Percentiles rank a stretch among this genome's conserved stretches.
These are phyloP conservation scores for Ganoderma resinaceum DNA, from an alignment of 1,284 basidiomycete genomes.

Conservation along the genomic window DNA sequence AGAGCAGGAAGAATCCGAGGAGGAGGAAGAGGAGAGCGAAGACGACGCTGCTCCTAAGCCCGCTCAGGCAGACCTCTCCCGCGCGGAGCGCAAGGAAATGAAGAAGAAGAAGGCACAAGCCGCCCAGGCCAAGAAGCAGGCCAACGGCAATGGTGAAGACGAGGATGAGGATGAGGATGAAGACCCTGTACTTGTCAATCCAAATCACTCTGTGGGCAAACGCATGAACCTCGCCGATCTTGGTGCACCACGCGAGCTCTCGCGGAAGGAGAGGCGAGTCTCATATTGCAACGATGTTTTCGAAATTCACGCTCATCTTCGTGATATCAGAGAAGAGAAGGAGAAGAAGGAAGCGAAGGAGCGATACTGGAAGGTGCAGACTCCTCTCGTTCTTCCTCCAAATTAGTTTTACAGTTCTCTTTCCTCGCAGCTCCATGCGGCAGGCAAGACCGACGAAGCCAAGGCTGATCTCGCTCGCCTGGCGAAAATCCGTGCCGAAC, in stretches of 20 bases:
- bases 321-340: constrained; percentile 74
- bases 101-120: constrained; percentile 36
- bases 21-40: constrained; percentile 6
- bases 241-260: constrained; percentile 36
- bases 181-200: constrained; percentile 40
- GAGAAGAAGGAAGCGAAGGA: constrained; percentile 91
- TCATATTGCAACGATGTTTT: not conserved
- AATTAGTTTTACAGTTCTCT: not conserved
- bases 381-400: not conserved
- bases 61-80: constrained; percentile 4
- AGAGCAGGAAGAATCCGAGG: constrained; percentile 8
- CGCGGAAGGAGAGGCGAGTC: constrained; percentile 38
- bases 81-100: constrained; percentile 15
- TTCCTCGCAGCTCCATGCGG: constrained; percentile 62
- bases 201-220: constrained; percentile 41
- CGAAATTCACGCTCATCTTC: not conserved
- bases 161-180: constrained; percentile 38
- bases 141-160: constrained; percentile 32
- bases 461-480: constrained; percentile 87
- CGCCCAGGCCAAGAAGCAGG: constrained; percentile 34
- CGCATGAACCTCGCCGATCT: constrained; percentile 38
- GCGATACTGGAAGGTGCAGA: constrained; percentile 78
- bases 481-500: constrained; percentile 84
- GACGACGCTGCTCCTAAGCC: not conserved
- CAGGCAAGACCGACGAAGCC: constrained; percentile 90